phyloP scores from a whole-genome alignment of 208 protist genomes.

The Trichomonas gallinae region DNA sequence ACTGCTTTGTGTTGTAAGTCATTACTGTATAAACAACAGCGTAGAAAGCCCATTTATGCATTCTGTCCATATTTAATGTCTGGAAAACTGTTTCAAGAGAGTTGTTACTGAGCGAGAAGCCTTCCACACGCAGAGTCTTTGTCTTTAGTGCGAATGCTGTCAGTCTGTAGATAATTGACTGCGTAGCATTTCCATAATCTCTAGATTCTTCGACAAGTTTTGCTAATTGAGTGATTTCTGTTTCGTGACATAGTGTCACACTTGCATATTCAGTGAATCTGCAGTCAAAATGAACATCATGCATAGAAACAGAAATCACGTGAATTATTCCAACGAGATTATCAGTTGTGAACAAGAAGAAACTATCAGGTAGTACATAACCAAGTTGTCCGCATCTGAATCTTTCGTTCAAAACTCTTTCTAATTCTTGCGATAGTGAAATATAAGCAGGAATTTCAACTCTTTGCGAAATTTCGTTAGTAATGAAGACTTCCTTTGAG shows the following conservation, averaged over 20 bases:
- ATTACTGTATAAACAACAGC: too few species aligned
- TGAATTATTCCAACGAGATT: background rate
- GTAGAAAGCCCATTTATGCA: too few species aligned
- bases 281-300: background rate
- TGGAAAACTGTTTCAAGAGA: background rate
- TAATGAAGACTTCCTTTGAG: background rate
- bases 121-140: background rate
- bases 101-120: background rate
- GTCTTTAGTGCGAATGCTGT: background rate
- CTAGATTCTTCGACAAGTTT: background rate
- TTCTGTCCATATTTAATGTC: too few species aligned
- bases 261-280: background rate
- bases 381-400: background rate
- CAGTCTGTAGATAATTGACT: background rate
- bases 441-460: background rate
- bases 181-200: background rate
- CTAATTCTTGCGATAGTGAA: background rate
- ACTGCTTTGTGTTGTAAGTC: too few species aligned
- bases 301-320: background rate
- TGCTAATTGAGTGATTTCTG: background rate
- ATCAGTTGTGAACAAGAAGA: background rate
- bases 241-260: background rate
- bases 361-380: background rate
- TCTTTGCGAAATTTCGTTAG: background rate
- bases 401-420: background rate